Evolutionary conservation across 345 rosid genomes (phyloP).

Genomic region (Citrus cavaleriei): DNA sequence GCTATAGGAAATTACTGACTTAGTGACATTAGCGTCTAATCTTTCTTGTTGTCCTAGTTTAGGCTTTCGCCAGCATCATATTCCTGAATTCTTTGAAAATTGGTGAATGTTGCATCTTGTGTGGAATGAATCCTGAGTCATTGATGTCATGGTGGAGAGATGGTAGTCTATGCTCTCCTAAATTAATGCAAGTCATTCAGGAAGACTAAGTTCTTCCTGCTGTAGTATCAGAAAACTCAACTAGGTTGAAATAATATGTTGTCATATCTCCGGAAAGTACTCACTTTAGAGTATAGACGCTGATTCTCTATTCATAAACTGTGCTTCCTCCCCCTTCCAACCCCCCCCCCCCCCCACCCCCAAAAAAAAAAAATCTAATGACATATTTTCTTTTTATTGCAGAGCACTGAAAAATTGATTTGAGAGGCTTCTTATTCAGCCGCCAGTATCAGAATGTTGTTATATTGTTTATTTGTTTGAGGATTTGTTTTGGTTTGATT

Average conservation of each 20-base stretch:
- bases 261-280: not conserved
- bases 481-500: not conserved
- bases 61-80: not conserved
- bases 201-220: not conserved
- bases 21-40: no score
- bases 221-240: not conserved
- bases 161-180: not conserved
- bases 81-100: not conserved
- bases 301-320: not conserved
- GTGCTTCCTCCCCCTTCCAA: not conserved
- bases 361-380: not conserved
- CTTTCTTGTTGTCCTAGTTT: no score
- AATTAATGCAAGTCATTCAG: not conserved
- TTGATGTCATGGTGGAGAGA: not conserved
- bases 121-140: not conserved
- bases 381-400: slow-evolving; percentile 9
- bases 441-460: not conserved
- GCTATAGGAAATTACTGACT: not conserved
- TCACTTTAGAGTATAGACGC: not conserved
- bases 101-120: not conserved
- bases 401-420: slow-evolving; percentile 16
- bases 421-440: slow-evolving; percentile 8
- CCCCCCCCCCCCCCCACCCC: no score
- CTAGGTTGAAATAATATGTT: not conserved
- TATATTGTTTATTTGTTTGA: not conserved